phyloP scores from a whole-genome alignment of 495 filamentous ascomycete genomes.

The Podospora appendiculata region DNA sequence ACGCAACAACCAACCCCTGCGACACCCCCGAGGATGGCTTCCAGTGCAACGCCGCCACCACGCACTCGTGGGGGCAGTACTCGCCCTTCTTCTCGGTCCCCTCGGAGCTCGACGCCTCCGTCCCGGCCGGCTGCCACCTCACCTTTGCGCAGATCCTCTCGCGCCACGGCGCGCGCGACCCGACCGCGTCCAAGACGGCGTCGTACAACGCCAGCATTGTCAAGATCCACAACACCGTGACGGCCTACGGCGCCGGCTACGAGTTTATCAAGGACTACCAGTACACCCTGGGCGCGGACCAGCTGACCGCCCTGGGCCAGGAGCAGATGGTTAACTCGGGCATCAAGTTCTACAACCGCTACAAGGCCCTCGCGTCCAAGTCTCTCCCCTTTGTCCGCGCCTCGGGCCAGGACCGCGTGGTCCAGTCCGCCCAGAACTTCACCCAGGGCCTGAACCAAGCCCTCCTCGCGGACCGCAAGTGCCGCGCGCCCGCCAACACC shows the following conservation, averaged over 20 bases:
- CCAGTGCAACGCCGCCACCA: slow-evolving; percentile 40
- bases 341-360: slow-evolving; percentile 62
- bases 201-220: slow-evolving; percentile 49
- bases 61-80: slow-evolving; percentile 80
- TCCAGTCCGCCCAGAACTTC: slow-evolving; percentile 66
- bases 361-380: slow-evolving; percentile 44
- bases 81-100: slow-evolving; percentile 71
- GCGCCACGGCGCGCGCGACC: slow-evolving; percentile 77
- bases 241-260: slow-evolving; percentile 47
- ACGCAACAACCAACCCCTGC: slow-evolving; percentile 28
- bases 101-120: slow-evolving; percentile 46
- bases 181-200: slow-evolving; percentile 54
- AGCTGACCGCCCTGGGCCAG: slow-evolving; percentile 66
- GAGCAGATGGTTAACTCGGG: slow-evolving; percentile 70
- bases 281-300: slow-evolving; percentile 67
- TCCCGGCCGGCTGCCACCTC: slow-evolving; percentile 58
- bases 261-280: slow-evolving; percentile 60
- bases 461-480: slow-evolving; percentile 26
- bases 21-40: slow-evolving; percentile 56
- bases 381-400: slow-evolving; percentile 62
- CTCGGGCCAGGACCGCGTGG: slow-evolving; percentile 61
- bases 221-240: slow-evolving; percentile 51
- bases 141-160: slow-evolving; percentile 75
- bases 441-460: slow-evolving; percentile 61
- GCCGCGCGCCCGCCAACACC: slow-evolving; percentile 43